These are phyloP conservation scores for Viridothelium virens DNA, from an alignment of 495 filamentous ascomycete genomes.

Conservation along the genomic window DNA sequence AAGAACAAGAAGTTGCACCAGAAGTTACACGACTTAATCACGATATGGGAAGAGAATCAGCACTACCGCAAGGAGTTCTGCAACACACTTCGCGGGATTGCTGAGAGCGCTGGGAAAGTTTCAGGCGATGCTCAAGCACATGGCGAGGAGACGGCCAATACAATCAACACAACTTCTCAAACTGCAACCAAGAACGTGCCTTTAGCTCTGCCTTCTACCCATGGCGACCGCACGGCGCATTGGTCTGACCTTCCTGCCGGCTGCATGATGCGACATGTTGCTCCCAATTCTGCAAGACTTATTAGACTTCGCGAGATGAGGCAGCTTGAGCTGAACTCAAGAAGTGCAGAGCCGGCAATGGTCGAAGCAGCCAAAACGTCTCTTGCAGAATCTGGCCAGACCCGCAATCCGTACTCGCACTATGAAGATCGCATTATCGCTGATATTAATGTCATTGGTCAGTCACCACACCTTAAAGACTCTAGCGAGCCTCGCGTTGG, in stretches of 20 bases:
- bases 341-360: constrained; percentile 61
- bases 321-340: constrained; percentile 63
- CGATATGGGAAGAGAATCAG: constrained; percentile 61
- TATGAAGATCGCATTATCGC: constrained; percentile 37
- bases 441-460: constrained; percentile 69
- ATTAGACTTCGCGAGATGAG: constrained; percentile 66
- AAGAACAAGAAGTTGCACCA: constrained; percentile 57
- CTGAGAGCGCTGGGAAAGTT: constrained; percentile 40
- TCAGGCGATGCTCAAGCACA: constrained; percentile 31
- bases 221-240: constrained; percentile 66
- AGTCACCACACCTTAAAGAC: constrained; percentile 51
- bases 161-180: constrained; percentile 34
- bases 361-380: constrained; percentile 59
- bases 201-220: constrained; percentile 63
- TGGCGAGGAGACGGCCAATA: constrained; percentile 13
- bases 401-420: constrained; percentile 42
- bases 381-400: constrained; percentile 57
- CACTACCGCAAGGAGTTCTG: constrained; percentile 59
- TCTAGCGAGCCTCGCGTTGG: constrained; percentile 53
- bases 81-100: constrained; percentile 51
- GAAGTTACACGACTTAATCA: constrained; percentile 58
- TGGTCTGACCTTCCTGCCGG: constrained; percentile 83
- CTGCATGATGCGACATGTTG: constrained; percentile 69
- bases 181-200: constrained; percentile 39
- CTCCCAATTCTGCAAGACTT: constrained; percentile 63